Evolutionary conservation across 1,284 basidiomycete species (phyloP), one percentile per base, ranked within the genome.

Genomic region (Cerrena zonata): DNA sequence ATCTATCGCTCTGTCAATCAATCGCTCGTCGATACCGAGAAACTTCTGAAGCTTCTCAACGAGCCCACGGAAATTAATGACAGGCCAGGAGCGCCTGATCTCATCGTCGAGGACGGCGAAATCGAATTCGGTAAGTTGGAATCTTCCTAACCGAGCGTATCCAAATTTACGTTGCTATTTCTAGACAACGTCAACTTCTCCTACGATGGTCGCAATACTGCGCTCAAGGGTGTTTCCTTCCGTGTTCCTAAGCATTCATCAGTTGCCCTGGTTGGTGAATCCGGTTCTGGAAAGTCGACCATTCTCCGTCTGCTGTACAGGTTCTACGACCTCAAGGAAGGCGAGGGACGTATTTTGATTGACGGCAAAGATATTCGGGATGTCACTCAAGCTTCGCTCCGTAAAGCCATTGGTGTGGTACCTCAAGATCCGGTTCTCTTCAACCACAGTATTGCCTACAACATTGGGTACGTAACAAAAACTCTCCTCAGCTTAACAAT

Each of bases 311-410:
- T 93, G 43, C 74, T 96, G 13, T 95, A 91, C 66, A 79, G 92
- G 42, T 93, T 96, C 71, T 94, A 95, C 66, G 93, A 95, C 61
- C 76, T 92, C 19, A 75, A 78, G 26, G 77, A 80, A 49, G 88
- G 88, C 27, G 76, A 85, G 55, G 86, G 86, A 15, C 74, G 82
- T 26, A 88, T 90, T 57, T 66, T 80, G 46, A 84, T 94, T 55
- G 91, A 95, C 61, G 90, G 89, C 1, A 78, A 87, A 61, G 89
- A 95, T 60, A 87, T 96, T 51, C 78, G 86, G 30, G 84, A 91
- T 56, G 79, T 95, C 12, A 93, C 91, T 0, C 90, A 94, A 63
- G 71, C 76, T 34, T 88, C 84, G 52, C 71, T 95, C 41, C 77
- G 91, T 40, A 79, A 80, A 56, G 79, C 88, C 1, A 89, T 95